Conservation (phyloP, 768 basidiomycete genomes). For the Tricholoma matsutake region DNA sequence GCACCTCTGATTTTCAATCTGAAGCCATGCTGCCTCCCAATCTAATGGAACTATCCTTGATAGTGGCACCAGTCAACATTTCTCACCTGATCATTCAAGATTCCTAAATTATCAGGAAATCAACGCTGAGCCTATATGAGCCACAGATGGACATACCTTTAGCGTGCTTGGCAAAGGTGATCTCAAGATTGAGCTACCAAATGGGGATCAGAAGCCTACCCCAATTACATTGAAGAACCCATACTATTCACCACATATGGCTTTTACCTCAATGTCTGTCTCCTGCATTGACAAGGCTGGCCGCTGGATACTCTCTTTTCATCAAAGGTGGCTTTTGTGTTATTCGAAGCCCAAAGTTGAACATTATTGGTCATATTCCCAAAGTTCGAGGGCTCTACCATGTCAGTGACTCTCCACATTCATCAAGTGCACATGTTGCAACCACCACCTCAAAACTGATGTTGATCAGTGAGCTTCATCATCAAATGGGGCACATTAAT, state of each 20-base stretch:
- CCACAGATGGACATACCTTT: conserved; percentile 7
- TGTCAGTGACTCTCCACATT: neutral
- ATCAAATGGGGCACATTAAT: no score
- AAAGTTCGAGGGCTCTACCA: no score
- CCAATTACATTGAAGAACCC: no score
- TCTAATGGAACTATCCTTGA: neutral
- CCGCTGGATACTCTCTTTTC: conserved; percentile 10
- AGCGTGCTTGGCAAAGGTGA: conserved; percentile 27
- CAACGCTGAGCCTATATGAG: conserved; percentile 19
- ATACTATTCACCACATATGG: no score
- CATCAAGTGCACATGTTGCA: conserved; percentile 10
- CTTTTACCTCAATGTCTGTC: conserved; percentile 21
- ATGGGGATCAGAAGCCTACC: conserved; percentile 2
- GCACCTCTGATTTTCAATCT: neutral
- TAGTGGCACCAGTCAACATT: no score
- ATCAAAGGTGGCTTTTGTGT: neutral
- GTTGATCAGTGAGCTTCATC: conserved; percentile 11
- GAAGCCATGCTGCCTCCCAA: neutral
- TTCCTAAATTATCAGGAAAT: conserved; percentile 2
- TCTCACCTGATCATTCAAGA: no score
- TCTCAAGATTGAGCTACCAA: conserved; percentile 23
- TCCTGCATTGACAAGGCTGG: conserved; percentile 13
- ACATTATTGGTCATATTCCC: no score
- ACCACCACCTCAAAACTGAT: conserved; percentile 11
- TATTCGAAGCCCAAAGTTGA: neutral